A percentile compares a stretch with the other conserved stretches of the same genome.
Evolutionary conservation across 164 flowering plant genomes (phyloP).

Genomic region (Nymphaea colorata): DNA sequence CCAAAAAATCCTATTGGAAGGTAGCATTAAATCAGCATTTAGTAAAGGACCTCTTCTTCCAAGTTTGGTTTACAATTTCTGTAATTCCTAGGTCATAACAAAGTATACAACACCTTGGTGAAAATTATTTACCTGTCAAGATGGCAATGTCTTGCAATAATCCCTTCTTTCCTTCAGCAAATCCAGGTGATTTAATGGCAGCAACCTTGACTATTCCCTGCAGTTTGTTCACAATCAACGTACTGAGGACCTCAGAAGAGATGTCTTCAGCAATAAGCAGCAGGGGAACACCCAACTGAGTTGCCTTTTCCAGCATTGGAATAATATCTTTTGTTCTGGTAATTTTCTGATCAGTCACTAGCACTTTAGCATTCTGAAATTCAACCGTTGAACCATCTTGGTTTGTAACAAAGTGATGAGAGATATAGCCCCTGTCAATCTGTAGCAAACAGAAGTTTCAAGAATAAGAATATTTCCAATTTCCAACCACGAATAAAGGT

Average conservation of each 20-base stretch:
- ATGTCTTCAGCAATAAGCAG: conserved; percentile 80
- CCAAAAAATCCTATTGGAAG: no score
- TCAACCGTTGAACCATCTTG: conserved; percentile 56
- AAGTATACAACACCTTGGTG: no score
- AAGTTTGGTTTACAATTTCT: no score
- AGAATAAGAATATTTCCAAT: not conserved
- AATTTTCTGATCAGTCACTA: conserved; percentile 79
- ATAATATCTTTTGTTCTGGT: conserved; percentile 45
- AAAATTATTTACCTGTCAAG: conserved; percentile 59
- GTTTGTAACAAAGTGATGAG: conserved; percentile 68
- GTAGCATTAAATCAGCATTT: no score
- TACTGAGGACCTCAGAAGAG: conserved; percentile 33
- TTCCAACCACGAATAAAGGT: not conserved
- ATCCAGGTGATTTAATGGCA: conserved; percentile 77
- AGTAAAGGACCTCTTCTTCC: no score
- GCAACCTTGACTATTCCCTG: conserved; percentile 64
- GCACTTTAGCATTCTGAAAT: conserved; percentile 72
- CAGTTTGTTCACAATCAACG: conserved; percentile 51
- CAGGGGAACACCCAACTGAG: conserved; percentile 75
- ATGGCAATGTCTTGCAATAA: conserved; percentile 84
- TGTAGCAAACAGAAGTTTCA: conserved; percentile 18
- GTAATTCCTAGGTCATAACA: no score
- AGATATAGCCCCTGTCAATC: conserved; percentile 89
- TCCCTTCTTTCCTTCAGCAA: conserved; percentile 70
- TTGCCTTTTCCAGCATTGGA: conserved; percentile 72